Base-by-base conservation (phyloP, 108 stramenopile genomes). In the Conticribra guillardii region DNA sequence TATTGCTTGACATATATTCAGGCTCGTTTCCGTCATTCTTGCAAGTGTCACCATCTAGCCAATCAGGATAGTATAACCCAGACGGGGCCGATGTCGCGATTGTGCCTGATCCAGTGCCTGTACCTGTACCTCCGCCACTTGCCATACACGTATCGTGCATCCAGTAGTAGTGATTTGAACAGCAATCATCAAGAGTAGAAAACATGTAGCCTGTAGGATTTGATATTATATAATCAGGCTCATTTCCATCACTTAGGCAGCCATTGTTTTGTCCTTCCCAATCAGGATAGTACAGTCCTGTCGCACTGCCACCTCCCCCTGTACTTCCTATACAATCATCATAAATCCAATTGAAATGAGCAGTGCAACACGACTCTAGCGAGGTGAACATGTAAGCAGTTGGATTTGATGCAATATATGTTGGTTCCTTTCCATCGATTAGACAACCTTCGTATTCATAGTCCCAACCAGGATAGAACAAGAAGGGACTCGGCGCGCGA, bases 11-110 rank as follows among this genome's bases (percentile, higher is more conserved):
- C 21, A 55, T 60, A 34, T 60, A 60, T 7, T 60, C 19, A 1
- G 59, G 59, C 18, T 32, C 59, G 17, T 30, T 44, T 1, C 59
- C 59, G 21, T 60, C 59, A 21, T 60, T 60, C 22, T 44, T 44
- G 7, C 59, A 60, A 19, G 37, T 60, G 23, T 60, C 59, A n/a
- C 37, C 41, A 4, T 32, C 24, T n/a, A 34, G 24, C 59, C 59
- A 60, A 23, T 60, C 59, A 2, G 37, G 33, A 30, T 60, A 60
- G 4, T 34, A 60, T 2, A 41, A 41, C 11, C 37, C 37, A 11
- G 37, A 9, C n/a, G n/a, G n/a, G n/a, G n/a, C n/a, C 8, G 8
- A 5, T 41, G 37, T 5, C 11, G 37, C 37, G 11, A 41, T 41
- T 41, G 37, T 41, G n/a, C n/a, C n/a, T n/a, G n/a, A n/a, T n/a